Evolutionary conservation across 2,329 filamentous ascomycete genomes (phyloP), one percentile per base, ranked within the genome.

Genomic region (Curvularia spicifera): DNA sequence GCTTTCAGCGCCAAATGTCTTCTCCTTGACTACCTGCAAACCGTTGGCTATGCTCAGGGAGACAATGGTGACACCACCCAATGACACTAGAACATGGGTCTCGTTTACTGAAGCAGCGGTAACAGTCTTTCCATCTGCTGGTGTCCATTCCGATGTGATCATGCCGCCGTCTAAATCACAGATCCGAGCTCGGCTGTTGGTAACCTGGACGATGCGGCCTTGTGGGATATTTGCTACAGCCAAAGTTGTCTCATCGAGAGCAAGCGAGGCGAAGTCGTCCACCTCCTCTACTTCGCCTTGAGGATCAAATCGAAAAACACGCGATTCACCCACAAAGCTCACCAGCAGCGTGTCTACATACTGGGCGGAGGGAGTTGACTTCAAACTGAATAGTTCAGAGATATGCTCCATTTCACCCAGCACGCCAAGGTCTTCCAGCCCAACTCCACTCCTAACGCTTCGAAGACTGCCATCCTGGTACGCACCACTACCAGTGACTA

Each of bases 361-460:
- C 15, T 75, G 74, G 37, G 80, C 78, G 0, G 78, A 77, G 52
- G 81, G 69, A 57, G 84, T 84, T 5, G 82, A 80, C 64, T 79
- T 81, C 13, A 96, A 74, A 3, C 88, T 83, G 80, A 93, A 96
- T 1, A 97, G 78, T 26, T 88, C 87, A 53, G 87, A 87, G 42
- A 91, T 87, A 71, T 89, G 85, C 31, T 87, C 83, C 78, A 98
- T 87, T 45, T 96, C 90, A 35, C 88, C 91, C 8, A 98, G 80
- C 5, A 94, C 84, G 20, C 93, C 94, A 15, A 93, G 79, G 55
- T 97, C 92, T 73, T 97, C 92, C 51, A 98, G 84, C 0, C 93
- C 93, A 50, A 99, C 93, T 49, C 95, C 96, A 73, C 94, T 98
- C 53, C 95, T 86, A 22, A 99, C 91, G 72, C 92, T 97, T 59